These are phyloP conservation scores for Papilionanthe hybrid DNA, from an alignment of 116 monocot genomes.

Conservation along the genomic window DNA sequence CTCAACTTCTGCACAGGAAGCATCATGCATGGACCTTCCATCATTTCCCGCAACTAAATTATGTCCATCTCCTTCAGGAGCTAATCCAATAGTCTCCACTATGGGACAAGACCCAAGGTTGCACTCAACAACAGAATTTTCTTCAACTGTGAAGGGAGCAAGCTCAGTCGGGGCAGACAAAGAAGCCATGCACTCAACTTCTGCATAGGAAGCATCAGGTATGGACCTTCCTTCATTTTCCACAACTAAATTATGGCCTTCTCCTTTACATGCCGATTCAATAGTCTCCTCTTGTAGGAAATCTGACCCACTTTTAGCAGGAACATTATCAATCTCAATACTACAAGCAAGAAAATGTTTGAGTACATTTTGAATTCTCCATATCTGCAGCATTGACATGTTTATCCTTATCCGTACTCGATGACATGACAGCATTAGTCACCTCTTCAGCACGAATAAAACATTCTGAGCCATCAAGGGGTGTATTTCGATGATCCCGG, in stretches of 20 bases:
- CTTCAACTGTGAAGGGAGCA: slow-evolving; percentile 45
- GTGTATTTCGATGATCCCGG: neutral
- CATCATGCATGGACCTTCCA: slow-evolving; percentile 14
- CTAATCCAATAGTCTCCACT: neutral
- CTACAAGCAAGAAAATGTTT: neutral
- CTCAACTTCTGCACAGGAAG: slow-evolving; percentile 8
- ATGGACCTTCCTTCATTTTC: slow-evolving; percentile 19
- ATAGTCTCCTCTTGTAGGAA: neutral
- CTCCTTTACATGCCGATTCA: neutral
- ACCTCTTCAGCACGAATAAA: neutral
- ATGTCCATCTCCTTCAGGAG: neutral
- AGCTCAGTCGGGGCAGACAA: slow-evolving; percentile 15
- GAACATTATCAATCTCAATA: neutral
- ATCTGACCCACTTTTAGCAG: neutral
- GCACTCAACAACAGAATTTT: slow-evolving; percentile 38
- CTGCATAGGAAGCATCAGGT: slow-evolving; percentile 10
- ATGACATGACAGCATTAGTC: neutral
- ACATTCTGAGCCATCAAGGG: neutral
- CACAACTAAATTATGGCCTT: neutral
- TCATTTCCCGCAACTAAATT: slow-evolving; percentile 12
- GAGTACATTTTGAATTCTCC: neutral
- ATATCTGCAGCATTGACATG: neutral
- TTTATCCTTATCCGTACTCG: neutral
- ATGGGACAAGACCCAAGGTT: slow-evolving; percentile 15
- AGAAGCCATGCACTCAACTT: slow-evolving; percentile 12